Evolutionary conservation across 345 rosid genomes (phyloP).

Genomic region (Firmiana major): DNA sequence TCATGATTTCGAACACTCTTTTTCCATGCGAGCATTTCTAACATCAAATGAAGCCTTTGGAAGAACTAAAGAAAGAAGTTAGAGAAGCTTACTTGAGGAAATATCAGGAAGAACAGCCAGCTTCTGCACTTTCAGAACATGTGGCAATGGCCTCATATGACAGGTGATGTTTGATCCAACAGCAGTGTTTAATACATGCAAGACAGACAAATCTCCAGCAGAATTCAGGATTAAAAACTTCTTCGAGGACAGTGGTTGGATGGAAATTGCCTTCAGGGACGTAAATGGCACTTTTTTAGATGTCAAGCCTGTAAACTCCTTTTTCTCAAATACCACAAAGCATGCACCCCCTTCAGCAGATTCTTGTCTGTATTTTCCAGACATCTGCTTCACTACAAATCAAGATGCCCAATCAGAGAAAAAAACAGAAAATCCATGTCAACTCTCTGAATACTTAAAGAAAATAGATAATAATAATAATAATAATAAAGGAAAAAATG

Average conservation of each 20-base stretch:
- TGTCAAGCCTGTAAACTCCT: conserved; percentile 27
- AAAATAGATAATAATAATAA: not conserved
- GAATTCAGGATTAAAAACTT: conserved; percentile 62
- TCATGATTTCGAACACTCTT: not conserved
- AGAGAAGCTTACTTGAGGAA: conserved; percentile 49
- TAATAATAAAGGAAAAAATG: not conserved
- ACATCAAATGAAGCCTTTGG: conserved; percentile 1
- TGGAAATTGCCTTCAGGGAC: conserved; percentile 47
- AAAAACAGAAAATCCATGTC: not conserved
- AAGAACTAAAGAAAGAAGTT: conserved; percentile 9
- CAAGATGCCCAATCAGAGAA: conserved; percentile 17
- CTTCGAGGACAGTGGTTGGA: conserved; percentile 52
- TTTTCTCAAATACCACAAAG: conserved; percentile 43
- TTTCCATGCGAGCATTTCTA: not conserved
- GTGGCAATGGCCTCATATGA: conserved; percentile 52
- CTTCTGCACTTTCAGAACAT: conserved; percentile 59
- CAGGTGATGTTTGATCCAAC: conserved; percentile 37
- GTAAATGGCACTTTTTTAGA: conserved; percentile 21
- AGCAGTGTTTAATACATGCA: conserved; percentile 37
- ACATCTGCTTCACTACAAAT: conserved; percentile 53
- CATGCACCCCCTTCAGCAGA: conserved; percentile 37
- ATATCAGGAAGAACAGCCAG: conserved; percentile 61
- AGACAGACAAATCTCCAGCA: conserved; percentile 49
- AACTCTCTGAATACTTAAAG: not conserved
- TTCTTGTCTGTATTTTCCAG: conserved; percentile 46